These are phyloP conservation scores for Yarrowia porcina DNA, from an alignment of 805 yeast species.

Conservation along the genomic window DNA sequence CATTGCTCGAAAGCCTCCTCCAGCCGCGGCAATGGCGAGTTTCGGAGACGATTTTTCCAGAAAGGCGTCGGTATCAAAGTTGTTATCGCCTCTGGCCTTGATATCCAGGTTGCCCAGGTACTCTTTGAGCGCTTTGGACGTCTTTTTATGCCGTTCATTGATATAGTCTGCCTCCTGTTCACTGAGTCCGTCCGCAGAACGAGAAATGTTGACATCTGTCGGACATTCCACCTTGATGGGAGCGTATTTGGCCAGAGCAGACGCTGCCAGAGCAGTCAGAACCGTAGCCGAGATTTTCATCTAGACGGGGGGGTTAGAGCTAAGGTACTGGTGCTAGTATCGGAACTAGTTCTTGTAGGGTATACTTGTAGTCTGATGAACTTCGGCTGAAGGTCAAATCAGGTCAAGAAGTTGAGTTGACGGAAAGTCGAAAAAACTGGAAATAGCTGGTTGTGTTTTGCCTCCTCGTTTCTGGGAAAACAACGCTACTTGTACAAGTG, in stretches of 20 bases:
- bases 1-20: constrained; percentile 93
- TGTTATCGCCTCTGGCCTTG: constrained; percentile 45
- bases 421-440: too few species aligned
- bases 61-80: constrained; percentile 43
- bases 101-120: constrained; percentile 38
- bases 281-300: constrained; percentile 16
- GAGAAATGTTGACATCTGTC: constrained; percentile 34
- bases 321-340: too few species aligned
- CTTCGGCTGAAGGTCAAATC: too few species aligned
- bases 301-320: too few species aligned
- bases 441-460: too few species aligned
- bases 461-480: too few species aligned
- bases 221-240: constrained; percentile 48
- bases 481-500: too few species aligned
- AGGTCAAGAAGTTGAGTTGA: too few species aligned
- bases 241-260: constrained; percentile 38
- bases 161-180: constrained; percentile 37
- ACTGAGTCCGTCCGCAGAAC: constrained; percentile 36
- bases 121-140: constrained; percentile 41
- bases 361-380: too few species aligned
- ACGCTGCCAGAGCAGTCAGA: background rate
- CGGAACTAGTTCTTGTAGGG: too few species aligned
- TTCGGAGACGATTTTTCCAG: constrained; percentile 2
- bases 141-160: constrained; percentile 32
- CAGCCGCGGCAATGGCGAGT: constrained; percentile 41